Conservation (phyloP, 2,329 filamentous ascomycete genomes). For the Talaromyces sp. region DNA sequence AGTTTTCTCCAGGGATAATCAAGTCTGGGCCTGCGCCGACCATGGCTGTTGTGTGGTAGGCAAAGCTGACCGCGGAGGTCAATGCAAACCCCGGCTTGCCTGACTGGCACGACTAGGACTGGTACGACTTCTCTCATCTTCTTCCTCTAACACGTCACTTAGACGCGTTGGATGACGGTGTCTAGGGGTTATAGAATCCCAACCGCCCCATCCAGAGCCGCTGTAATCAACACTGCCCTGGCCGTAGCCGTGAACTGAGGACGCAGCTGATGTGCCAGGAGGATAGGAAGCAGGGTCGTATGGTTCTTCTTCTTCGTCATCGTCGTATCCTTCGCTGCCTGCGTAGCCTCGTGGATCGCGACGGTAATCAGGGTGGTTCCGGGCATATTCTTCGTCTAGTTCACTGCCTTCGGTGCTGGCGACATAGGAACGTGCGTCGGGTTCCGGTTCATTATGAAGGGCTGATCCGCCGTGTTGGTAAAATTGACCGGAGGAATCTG, state of each 20-base stretch:
- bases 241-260: conserved; percentile 26
- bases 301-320: conserved; percentile 43
- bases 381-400: conserved; percentile 62
- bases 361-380: conserved; percentile 51
- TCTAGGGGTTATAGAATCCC: conserved; percentile 65
- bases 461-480: conserved; percentile 35
- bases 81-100: conserved; percentile 35
- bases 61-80: conserved; percentile 6
- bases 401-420: conserved; percentile 52
- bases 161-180: conserved; percentile 85
- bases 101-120: conserved; percentile 56
- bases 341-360: conserved; percentile 54
- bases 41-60: neutral
- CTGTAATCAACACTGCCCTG: conserved; percentile 55
- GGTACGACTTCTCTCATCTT: conserved; percentile 70
- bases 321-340: conserved; percentile 53
- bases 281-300: conserved; percentile 23
- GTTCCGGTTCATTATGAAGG: conserved; percentile 37
- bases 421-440: conserved; percentile 46
- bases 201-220: conserved; percentile 63
- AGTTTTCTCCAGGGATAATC: neutral
- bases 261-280: conserved; percentile 22
- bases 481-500: conserved; percentile 29
- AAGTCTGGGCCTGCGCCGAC: neutral
- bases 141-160: conserved; percentile 82